phyloP scores from a whole-genome alignment of 371 early-diverging fungal genomes.

The Apophysomyces variabilis region DNA sequence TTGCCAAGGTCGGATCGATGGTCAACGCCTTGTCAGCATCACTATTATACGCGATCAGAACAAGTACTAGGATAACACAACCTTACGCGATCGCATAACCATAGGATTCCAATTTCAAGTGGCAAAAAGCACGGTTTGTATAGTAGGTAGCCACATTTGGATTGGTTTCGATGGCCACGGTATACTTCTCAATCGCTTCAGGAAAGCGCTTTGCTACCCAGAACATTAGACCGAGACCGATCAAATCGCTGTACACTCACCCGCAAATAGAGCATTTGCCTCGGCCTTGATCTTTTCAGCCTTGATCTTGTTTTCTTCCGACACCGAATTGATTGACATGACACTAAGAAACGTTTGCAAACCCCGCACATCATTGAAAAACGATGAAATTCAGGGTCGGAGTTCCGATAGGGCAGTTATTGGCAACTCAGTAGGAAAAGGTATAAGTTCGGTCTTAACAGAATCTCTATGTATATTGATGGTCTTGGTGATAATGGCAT shows the following conservation, averaged over 20 bases:
- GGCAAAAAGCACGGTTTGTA: constrained; percentile 92
- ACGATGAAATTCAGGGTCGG: too few species aligned
- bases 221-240: constrained; percentile 5
- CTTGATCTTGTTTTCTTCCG: constrained; percentile 53
- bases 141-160: constrained; percentile 86
- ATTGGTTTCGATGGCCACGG: constrained; percentile 81
- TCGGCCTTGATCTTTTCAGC: constrained; percentile 75
- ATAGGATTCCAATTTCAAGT: constrained; percentile 87
- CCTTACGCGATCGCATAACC: constrained; percentile 84
- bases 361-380: too few species aligned
- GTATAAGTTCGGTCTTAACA: too few species aligned
- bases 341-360: neutral
- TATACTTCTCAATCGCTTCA: constrained; percentile 85
- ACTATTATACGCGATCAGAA: constrained; percentile 28
- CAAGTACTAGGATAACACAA: constrained; percentile 10
- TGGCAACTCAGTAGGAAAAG: too few species aligned
- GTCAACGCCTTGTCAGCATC: constrained; percentile 89
- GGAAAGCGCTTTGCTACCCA: constrained; percentile 71
- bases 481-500: too few species aligned
- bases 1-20: constrained; percentile 84
- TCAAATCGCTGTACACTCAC: constrained; percentile 29
- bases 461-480: too few species aligned
- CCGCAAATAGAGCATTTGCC: constrained; percentile 78
- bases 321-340: constrained; percentile 18
- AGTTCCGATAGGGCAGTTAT: too few species aligned